A percentile compares a stretch with the other conserved stretches of the same genome.
phyloP scores from a whole-genome alignment of 2,329 filamentous ascomycete species.

The Pseudovirgaria hyperparasitica region DNA sequence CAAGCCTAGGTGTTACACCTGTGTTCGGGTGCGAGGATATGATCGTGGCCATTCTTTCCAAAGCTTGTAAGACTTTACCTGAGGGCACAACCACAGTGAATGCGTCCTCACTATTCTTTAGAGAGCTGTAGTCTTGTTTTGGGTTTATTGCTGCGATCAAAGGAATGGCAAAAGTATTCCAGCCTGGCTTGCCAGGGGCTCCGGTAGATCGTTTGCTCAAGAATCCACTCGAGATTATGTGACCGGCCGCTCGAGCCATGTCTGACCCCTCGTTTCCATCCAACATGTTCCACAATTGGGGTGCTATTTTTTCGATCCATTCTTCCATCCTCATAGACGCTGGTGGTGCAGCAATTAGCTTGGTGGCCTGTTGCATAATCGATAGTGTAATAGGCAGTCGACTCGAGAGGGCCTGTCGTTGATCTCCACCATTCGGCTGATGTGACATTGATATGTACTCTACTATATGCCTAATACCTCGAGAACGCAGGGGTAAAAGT shows the following conservation, averaged over 20 bases:
- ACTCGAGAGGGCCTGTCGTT: conserved; percentile 24
- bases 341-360: conserved; percentile 49
- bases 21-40: conserved; percentile 54
- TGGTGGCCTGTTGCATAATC: conserved; percentile 50
- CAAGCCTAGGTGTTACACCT: conserved; percentile 48
- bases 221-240: conserved; percentile 54
- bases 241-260: conserved; percentile 45
- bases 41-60: conserved; percentile 44
- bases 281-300: conserved; percentile 48
- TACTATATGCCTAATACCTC: conserved; percentile 54
- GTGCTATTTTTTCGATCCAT: conserved; percentile 50
- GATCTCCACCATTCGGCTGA: conserved; percentile 26
- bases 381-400: conserved; percentile 54
- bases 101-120: not conserved
- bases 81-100: conserved; percentile 36
- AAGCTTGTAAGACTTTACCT: conserved; percentile 34
- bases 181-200: conserved; percentile 48
- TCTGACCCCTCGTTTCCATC: conserved; percentile 48
- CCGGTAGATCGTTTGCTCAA: conserved; percentile 51
- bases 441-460: conserved; percentile 62
- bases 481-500: conserved; percentile 45
- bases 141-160: conserved; percentile 40
- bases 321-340: conserved; percentile 37
- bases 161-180: conserved; percentile 48
- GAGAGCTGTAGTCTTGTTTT: not conserved